A percentile compares a stretch with the other conserved stretches of the same genome.
phyloP scores from a whole-genome alignment of 495 filamentous ascomycete genomes.

The Polyplosphaeria fusca region DNA sequence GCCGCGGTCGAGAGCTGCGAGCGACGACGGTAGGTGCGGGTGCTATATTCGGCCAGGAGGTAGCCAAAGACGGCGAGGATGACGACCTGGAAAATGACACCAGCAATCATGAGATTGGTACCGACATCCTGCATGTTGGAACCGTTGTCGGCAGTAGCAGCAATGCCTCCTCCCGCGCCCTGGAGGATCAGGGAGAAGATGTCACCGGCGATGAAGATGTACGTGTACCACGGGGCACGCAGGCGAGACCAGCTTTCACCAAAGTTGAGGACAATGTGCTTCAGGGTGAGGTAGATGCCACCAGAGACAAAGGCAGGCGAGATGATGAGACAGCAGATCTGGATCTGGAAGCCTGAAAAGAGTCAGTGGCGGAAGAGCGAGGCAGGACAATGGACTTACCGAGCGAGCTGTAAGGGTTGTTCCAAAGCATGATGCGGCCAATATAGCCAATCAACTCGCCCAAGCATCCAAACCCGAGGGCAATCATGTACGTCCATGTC shows the following conservation, averaged over 20 bases:
- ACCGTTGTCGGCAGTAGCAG: slow-evolving; percentile 30
- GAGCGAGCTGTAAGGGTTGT: slow-evolving; percentile 42
- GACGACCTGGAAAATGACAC: slow-evolving; percentile 42
- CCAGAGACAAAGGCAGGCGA: slow-evolving; percentile 57
- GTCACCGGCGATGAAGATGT: slow-evolving; percentile 54
- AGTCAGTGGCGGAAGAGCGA: background rate
- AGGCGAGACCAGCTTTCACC: slow-evolving; percentile 50
- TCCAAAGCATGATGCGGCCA: slow-evolving; percentile 45
- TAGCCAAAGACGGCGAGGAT: slow-evolving; percentile 37
- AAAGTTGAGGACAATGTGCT: slow-evolving; percentile 47
- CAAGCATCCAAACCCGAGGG: slow-evolving; percentile 43
- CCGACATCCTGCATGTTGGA: slow-evolving; percentile 28
- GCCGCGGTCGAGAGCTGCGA: slow-evolving; percentile 4
- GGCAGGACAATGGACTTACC: too few relatives aligned
- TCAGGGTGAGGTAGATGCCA: slow-evolving; percentile 57
- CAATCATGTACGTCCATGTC: slow-evolving; percentile 43
- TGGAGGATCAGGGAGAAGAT: slow-evolving; percentile 53
- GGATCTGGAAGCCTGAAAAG: slow-evolving; percentile 25
- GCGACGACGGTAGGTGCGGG: slow-evolving; percentile 27
- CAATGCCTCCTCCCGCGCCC: slow-evolving; percentile 51
- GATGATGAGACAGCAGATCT: slow-evolving; percentile 53
- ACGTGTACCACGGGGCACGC: slow-evolving; percentile 50
- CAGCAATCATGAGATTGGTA: slow-evolving; percentile 40
- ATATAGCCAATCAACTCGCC: slow-evolving; percentile 47
- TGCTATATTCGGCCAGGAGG: slow-evolving; percentile 30